Base-by-base conservation (phyloP, 768 basidiomycete species). In the Mycena amicta region DNA sequence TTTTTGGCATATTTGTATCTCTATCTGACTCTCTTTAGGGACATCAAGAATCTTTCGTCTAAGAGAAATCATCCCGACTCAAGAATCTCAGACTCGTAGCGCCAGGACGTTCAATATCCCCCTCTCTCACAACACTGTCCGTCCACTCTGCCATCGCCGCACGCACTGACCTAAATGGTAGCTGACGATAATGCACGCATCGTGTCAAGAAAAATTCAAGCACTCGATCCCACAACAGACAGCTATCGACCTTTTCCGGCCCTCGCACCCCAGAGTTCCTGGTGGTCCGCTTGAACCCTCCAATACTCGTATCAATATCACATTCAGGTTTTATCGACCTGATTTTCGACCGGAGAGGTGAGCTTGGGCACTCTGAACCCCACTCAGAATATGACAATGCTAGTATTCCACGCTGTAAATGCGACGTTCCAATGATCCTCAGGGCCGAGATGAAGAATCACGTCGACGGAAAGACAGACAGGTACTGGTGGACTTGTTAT, bases 181-280 rank as follows among this genome's bases (percentile, higher is more conserved):
- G 90, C 76, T 93, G 31, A 80, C 80, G n/a, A 91, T 93, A 56
- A 93, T 93, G 92, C 92, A 93, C 64, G 89, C 91, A 1, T 83
- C 86, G 16, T 88, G 87, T 57, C 92, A 93, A 76, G 92, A 93
- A 67, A 77, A 76, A 39, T 93, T 89, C 74, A 93, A 93, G 65
- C 90, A 93, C 62, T 80, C 85, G 3, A 80, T 93, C 18, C 91
- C 89, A 20, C 87, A 91, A 1, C 89, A 91, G 60, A 69, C 77
- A 12, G 75, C 82, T 2, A 80, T 93, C 39, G 92, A 93, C 66
- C 64, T 88, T n/a, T 92, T 84, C 68, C 82, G 80, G 29, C 90
- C 92, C 3, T 67, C 80, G 1, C 79, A 72, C 61, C 82, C 86
- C 30, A 66, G 62, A 46, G 65, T 64, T 2, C 63, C 69, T 3